phyloP scores from a whole-genome alignment of 2,329 filamentous ascomycete species.

The Fusarium chlamydosporum region DNA sequence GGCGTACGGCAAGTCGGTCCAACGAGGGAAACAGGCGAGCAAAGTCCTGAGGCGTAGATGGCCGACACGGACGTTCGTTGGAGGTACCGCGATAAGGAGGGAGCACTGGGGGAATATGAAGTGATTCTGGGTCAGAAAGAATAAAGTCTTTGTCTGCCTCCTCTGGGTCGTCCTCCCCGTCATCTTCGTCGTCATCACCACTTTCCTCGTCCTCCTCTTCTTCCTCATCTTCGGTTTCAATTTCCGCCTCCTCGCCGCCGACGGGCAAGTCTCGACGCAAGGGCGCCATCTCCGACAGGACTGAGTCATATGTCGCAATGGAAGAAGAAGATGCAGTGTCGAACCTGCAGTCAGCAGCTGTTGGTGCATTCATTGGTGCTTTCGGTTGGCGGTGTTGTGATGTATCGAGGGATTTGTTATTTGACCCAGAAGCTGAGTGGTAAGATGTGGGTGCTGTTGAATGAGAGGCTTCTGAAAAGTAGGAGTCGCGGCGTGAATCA shows the following conservation, averaged over 20 bases:
- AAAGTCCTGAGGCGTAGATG: constrained; percentile 87
- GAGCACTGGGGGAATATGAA: constrained; percentile 63
- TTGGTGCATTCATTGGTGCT: constrained; percentile 23
- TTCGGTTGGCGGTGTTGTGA: constrained; percentile 32
- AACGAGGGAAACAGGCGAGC: constrained; percentile 87
- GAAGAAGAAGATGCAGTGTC: constrained; percentile 64
- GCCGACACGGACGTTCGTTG: constrained; percentile 73
- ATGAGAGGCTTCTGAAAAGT: constrained; percentile 49
- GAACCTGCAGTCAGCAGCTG: constrained; percentile 38
- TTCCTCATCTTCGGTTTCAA: constrained; percentile 44
- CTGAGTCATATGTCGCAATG: constrained; percentile 85
- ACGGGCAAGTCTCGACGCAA: constrained; percentile 45
- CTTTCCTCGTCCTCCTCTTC: constrained; percentile 43
- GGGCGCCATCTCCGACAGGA: constrained; percentile 59
- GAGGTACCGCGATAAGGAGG: constrained; percentile 73
- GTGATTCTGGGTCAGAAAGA: constrained; percentile 48
- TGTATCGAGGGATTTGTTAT: constrained; percentile 41
- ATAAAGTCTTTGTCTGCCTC: constrained; percentile 49
- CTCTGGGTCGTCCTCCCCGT: constrained; percentile 50
- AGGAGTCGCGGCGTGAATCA: constrained; percentile 49
- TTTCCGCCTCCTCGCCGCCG: constrained; percentile 45
- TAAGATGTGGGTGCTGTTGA: constrained; percentile 52
- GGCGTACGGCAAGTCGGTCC: constrained; percentile 83
- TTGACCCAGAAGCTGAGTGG: constrained; percentile 46
- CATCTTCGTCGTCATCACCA: constrained; percentile 54